phyloP scores from a whole-genome alignment of 805 yeast genomes.

The Scheffersomyces coipomensis region DNA sequence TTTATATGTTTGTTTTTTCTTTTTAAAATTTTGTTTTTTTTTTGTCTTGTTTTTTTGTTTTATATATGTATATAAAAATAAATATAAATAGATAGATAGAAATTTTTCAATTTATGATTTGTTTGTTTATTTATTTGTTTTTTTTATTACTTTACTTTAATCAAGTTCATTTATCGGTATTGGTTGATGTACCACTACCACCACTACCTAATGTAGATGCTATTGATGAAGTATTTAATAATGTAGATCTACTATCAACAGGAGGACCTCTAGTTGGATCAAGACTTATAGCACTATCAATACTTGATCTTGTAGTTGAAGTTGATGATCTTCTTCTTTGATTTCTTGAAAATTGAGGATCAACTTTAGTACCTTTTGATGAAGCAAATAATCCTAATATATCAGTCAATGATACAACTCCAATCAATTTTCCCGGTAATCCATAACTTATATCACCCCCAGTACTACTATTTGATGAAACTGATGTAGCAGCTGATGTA shows the following conservation, averaged over 20 bases:
- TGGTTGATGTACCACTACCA: too few species aligned
- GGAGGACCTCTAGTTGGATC: not conserved
- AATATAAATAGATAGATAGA: too few species aligned
- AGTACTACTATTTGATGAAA: not conserved
- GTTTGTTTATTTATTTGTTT: too few species aligned
- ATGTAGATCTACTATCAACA: not conserved
- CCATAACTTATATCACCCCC: conserved; percentile 25
- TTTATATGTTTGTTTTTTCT: too few species aligned
- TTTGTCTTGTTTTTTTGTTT: too few species aligned
- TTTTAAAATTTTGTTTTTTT: too few species aligned
- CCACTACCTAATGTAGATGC: not conserved
- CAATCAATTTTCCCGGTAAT: conserved; percentile 78
- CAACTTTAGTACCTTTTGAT: conserved; percentile 62
- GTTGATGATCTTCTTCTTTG: conserved; percentile 71
- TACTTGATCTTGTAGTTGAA: conserved; percentile 20
- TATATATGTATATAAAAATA: too few species aligned
- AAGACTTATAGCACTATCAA: conserved; percentile 7
- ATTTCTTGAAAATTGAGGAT: conserved; percentile 85
- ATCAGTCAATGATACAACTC: conserved; percentile 91
- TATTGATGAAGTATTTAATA: not conserved
- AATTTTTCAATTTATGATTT: too few species aligned
- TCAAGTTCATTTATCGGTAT: too few species aligned
- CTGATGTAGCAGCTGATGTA: not conserved
- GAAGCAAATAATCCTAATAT: conserved; percentile 78
- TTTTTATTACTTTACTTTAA: too few species aligned